A percentile compares a stretch with the other conserved stretches of the same genome.
These are phyloP conservation scores for Neofusicoccum kwambonambiense DNA, from an alignment of 2,329 filamentous ascomycete species.

Conservation along the genomic window DNA sequence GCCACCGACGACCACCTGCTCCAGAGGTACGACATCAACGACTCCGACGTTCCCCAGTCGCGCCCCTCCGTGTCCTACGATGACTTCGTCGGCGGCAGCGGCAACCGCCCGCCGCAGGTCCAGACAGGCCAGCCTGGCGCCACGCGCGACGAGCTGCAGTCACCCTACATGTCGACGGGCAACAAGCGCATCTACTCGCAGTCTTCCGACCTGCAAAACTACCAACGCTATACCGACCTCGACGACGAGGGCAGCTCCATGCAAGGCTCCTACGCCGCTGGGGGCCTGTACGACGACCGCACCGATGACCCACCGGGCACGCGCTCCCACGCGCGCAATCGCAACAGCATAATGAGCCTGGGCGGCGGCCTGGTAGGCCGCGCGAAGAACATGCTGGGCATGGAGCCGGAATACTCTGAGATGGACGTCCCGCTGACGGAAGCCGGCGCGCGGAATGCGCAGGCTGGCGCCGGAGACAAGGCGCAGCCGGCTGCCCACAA, in stretches of 20 bases:
- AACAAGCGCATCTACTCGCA: slow-evolving; percentile 61
- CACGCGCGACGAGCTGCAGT: slow-evolving; percentile 34
- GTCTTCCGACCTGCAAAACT: slow-evolving; percentile 80
- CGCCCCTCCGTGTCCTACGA: slow-evolving; percentile 92
- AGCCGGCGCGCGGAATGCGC: slow-evolving; percentile 50
- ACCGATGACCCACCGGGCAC: slow-evolving; percentile 34
- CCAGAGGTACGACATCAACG: slow-evolving; percentile 69
- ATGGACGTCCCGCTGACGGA: slow-evolving; percentile 97
- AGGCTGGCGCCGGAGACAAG: slow-evolving; percentile 47
- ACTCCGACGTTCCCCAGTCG: slow-evolving; percentile 60
- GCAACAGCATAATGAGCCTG: slow-evolving; percentile 85
- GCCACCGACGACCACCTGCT: slow-evolving; percentile 79
- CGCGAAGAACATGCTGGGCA: slow-evolving; percentile 87
- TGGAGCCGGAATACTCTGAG: slow-evolving; percentile 85
- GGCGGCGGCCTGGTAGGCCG: slow-evolving; percentile 84
- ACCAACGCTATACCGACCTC: slow-evolving; percentile 85
- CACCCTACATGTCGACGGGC: slow-evolving; percentile 34
- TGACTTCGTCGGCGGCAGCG: slow-evolving; percentile 75
- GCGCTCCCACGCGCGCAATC: slow-evolving; percentile 60
- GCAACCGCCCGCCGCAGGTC: not conserved
- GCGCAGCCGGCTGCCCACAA: slow-evolving; percentile 49
- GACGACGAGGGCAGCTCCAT: slow-evolving; percentile 76
- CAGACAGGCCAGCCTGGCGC: slow-evolving; percentile 45
- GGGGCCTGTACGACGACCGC: slow-evolving; percentile 55
- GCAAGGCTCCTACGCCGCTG: slow-evolving; percentile 74